Percentiles rank a stretch among this genome's conserved stretches.
Conservation (phyloP, 495 filamentous ascomycete species). For the Talaromyces proteolyticus region DNA sequence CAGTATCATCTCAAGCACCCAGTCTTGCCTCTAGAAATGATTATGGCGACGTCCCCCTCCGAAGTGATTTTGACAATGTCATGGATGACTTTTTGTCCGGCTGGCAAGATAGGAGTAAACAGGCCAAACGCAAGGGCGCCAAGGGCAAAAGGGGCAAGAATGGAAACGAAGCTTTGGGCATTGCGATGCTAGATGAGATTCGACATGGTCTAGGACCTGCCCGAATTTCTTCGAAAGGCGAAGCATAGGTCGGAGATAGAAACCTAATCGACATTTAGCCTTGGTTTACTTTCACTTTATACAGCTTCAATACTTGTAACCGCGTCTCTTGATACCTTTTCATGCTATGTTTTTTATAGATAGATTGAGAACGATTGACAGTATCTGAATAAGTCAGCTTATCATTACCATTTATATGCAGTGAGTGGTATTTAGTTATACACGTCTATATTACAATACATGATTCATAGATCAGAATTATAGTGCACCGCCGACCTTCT, state of each 20-base stretch:
- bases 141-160: conserved; percentile 68
- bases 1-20: conserved; percentile 39
- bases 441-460: conserved; percentile 1
- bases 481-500: conserved; percentile 63
- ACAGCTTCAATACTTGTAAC: too few species aligned
- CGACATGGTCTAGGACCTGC: conserved; percentile 75
- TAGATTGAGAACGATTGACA: too few species aligned
- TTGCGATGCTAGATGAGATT: conserved; percentile 88
- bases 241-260: conserved; percentile 5
- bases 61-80: conserved; percentile 75
- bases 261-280: too few species aligned
- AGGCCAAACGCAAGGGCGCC: conserved; percentile 56
- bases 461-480: conserved; percentile 18
- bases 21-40: conserved; percentile 30
- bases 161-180: conserved; percentile 71
- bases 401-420: too few species aligned
- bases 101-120: conserved; percentile 51
- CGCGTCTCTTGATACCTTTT: too few species aligned
- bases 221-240: conserved; percentile 23
- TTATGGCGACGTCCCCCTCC: conserved; percentile 41
- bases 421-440: too few species aligned
- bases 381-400: too few species aligned
- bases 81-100: conserved; percentile 89
- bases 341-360: too few species aligned
- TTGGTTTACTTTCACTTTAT: too few species aligned